Percentiles rank a stretch among this genome's conserved stretches.
Evolutionary conservation across 2,329 filamentous ascomycete species (phyloP).

Genomic region (Colletotrichum sublineola): DNA sequence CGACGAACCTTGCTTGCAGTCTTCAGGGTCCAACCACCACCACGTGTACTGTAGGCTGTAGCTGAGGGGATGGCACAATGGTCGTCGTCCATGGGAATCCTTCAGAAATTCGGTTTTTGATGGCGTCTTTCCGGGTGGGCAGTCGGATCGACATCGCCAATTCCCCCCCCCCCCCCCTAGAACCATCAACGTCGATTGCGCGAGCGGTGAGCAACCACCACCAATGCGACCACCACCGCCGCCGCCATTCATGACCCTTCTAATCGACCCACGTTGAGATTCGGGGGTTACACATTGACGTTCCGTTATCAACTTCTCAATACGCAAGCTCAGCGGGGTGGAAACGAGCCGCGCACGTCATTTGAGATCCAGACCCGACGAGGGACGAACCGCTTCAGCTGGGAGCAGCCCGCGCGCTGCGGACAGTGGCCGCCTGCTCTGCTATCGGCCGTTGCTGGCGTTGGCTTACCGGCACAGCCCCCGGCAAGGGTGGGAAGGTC

Average conservation of each 20-base stretch:
- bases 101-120: not conserved
- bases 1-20: not conserved
- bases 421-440: no score
- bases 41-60: no score
- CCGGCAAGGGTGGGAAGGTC: not conserved
- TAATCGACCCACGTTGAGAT: not conserved
- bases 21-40: constrained; percentile 20
- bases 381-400: not conserved
- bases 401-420: not conserved
- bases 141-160: no score
- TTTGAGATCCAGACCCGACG: not conserved
- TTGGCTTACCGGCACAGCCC: not conserved
- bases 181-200: not conserved
- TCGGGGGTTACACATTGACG: not conserved
- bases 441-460: not conserved
- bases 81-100: constrained; percentile 16
- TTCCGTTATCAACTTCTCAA: not conserved
- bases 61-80: not conserved
- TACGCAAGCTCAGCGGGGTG: not conserved
- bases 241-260: not conserved
- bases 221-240: not conserved
- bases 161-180: no score
- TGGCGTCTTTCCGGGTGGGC: not conserved
- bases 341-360: constrained; percentile 6
- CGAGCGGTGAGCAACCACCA: not conserved